Evolutionary conservation across 148 eudicot species (phyloP), one percentile per base, ranked within the genome.

Genomic region (Rhododendron simsii): DNA sequence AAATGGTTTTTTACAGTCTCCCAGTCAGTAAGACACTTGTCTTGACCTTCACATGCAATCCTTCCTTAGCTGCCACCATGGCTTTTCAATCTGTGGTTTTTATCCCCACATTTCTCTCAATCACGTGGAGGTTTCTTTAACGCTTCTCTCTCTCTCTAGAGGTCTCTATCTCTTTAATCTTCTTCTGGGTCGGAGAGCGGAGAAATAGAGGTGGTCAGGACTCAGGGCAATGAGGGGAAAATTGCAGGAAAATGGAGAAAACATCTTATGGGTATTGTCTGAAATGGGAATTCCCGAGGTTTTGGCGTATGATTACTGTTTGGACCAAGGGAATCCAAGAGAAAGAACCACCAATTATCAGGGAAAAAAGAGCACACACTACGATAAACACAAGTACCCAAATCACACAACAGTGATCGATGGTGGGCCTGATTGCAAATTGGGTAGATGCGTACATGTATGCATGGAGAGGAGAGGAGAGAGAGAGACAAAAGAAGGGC

Each of bases 341-440:
- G 75, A 84, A 28, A 15, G 16, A 16, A 26, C 76, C 81, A 59
- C 75, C 69, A 65, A 16, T 81, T 44, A 81, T 80, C 79, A 81
- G 59, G 59, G 30, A 44, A 45, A 73, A 69, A 83, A 23, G 2
- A 67, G 89, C 89, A 87, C 89, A 75, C 89, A 84, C 55, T 87
- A 83, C 87, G 48, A 87, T 28, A 81, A 87, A 67, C 87, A 81
- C 89, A 87, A 37, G 41, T 80, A 80, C 87, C 89, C 79, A 84
- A 87, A 79, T 83, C 61, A 28, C 37, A 44, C 67, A 30, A 21
- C 47, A 28, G 78, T 33, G 87, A 55, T 59, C 5, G 35, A 13
- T 28, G 76, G 78, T 73, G 77, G 78, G 26, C 82, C 23, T 44
- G 8, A 12, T 39, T 55, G 83, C 78, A 85, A 85, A 45, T 45